Conservation (phyloP, 2,329 filamentous ascomycete genomes). For the Cordyceps pruinosa region DNA sequence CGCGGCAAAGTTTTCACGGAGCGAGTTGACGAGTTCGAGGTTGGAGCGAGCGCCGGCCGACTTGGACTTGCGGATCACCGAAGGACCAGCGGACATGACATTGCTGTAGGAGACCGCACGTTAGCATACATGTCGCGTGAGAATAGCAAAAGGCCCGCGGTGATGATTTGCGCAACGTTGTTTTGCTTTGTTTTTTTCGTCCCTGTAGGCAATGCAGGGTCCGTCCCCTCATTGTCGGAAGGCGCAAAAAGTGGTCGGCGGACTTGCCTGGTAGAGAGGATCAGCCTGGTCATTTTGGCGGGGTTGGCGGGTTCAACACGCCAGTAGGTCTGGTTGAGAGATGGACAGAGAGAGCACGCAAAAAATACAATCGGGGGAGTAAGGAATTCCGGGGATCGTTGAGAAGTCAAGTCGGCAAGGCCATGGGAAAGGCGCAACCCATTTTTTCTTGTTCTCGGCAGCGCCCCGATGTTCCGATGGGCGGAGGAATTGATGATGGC, state of each 20-base stretch:
- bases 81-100: constrained; percentile 76
- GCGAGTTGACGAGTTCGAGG: constrained; percentile 81
- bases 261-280: constrained; percentile 80
- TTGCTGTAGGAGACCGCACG: constrained; percentile 43
- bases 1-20: constrained; percentile 74
- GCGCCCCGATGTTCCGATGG: constrained; percentile 10
- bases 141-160: too few relatives aligned
- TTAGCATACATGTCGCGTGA: not conserved
- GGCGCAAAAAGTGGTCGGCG: constrained; percentile 8
- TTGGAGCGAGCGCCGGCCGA: constrained; percentile 73
- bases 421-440: not conserved
- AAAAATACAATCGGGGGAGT: not conserved
- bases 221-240: not conserved
- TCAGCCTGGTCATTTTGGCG: constrained; percentile 61
- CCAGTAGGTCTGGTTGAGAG: not conserved
- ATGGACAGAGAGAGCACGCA: not conserved
- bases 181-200: not conserved
- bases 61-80: constrained; percentile 68
- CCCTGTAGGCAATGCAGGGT: not conserved
- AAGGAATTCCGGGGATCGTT: not conserved
- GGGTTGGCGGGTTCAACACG: not conserved
- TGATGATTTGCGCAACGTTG: not conserved
- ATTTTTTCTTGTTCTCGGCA: constrained; percentile 1
- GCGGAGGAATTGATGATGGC: constrained; percentile 5
- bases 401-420: constrained; percentile 6